Conservation (phyloP, 2,329 filamentous ascomycete genomes). For the Trichoderma arundinaceum region DNA sequence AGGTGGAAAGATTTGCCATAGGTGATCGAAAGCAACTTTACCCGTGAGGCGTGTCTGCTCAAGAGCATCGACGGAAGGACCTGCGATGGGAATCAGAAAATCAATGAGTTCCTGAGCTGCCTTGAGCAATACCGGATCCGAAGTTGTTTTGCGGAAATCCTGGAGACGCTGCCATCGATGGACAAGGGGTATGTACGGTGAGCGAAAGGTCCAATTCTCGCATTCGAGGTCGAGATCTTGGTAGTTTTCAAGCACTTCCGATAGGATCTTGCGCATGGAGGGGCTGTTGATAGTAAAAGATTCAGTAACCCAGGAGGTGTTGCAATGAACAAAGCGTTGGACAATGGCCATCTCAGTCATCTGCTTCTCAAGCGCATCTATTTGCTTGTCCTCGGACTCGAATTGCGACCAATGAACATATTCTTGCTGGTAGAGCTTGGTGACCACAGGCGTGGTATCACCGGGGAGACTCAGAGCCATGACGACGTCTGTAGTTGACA, state of each 20-base stretch:
- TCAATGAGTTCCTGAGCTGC: conserved; percentile 1
- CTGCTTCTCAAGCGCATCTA: background rate
- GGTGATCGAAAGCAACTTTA: background rate
- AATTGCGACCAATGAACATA: background rate
- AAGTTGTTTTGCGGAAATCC: background rate
- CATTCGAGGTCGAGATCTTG: background rate
- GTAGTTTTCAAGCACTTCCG: background rate
- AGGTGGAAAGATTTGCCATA: conserved; percentile 9
- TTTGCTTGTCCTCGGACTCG: background rate
- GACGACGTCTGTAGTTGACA: background rate
- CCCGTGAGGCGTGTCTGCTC: conserved; percentile 6
- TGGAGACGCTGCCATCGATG: conserved; percentile 7
- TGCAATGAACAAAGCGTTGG: background rate
- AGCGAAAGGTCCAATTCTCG: conserved; percentile 8
- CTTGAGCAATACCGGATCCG: background rate
- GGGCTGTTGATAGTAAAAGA: conserved; percentile 5
- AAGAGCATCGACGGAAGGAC: background rate
- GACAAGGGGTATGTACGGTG: conserved; percentile 2
- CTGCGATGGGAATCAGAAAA: background rate
- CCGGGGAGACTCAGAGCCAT: background rate
- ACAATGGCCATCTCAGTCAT: background rate
- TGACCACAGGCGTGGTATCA: background rate
- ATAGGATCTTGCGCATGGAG: background rate
- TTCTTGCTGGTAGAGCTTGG: background rate
- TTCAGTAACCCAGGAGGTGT: background rate